A percentile compares a stretch with the other conserved stretches of the same genome.
phyloP scores from a whole-genome alignment of 176 grass and related monocot species.

The Secale cereale region DNA sequence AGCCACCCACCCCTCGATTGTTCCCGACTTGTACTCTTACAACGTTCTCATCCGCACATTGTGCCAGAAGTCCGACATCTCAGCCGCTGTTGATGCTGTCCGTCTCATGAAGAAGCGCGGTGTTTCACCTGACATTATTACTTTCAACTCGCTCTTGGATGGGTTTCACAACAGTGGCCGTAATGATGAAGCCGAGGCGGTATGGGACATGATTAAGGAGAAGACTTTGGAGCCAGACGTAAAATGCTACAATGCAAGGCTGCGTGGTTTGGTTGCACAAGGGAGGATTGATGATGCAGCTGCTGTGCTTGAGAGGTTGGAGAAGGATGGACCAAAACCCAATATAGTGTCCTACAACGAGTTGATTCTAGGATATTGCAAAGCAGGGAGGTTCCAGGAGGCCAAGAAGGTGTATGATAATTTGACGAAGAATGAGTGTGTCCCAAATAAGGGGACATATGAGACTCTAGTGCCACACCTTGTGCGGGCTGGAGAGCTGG shows the following conservation, averaged over 20 bases:
- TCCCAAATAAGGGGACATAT: constrained; percentile 43
- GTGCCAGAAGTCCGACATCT: constrained; percentile 40
- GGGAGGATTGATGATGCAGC: constrained; percentile 35
- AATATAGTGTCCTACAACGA: constrained; percentile 54
- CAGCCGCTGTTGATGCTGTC: constrained; percentile 36
- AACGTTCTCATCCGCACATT: constrained; percentile 45
- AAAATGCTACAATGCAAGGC: constrained; percentile 54
- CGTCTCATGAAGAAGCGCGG: constrained; percentile 47
- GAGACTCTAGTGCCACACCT: constrained; percentile 40
- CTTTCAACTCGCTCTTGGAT: constrained; percentile 56
- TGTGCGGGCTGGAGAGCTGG: constrained; percentile 44
- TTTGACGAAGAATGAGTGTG: constrained; percentile 37
- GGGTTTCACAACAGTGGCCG: constrained; percentile 26
- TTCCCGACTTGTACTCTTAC: constrained; percentile 39
- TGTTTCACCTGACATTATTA: constrained; percentile 19
- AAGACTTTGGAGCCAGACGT: constrained; percentile 32
- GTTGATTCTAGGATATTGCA: constrained; percentile 42
- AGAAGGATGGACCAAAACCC: constrained; percentile 46
- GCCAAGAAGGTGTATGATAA: constrained; percentile 44
- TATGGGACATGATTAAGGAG: constrained; percentile 62
- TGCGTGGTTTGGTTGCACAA: constrained; percentile 39
- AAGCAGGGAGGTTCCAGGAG: constrained; percentile 42
- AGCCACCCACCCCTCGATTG: constrained; percentile 23
- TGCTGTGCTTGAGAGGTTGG: constrained; percentile 49
- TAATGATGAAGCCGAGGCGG: constrained; percentile 18